A percentile compares a stretch with the other conserved stretches of the same genome.
phyloP scores from a whole-genome alignment of 768 basidiomycete genomes.

The Suillus clintonianus region DNA sequence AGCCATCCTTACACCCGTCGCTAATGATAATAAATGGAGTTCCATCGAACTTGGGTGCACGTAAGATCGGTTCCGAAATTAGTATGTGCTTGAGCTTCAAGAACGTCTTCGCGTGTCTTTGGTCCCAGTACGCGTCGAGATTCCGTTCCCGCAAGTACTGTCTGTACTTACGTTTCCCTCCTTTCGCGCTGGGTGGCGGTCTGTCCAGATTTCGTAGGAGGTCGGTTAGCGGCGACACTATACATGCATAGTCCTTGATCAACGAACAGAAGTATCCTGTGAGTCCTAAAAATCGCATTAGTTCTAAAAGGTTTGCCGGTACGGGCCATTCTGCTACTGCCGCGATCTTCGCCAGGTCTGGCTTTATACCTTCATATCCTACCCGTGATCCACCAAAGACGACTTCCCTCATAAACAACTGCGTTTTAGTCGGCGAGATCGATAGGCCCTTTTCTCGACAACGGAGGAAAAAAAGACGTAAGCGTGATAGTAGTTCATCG shows the following conservation, averaged over 20 bases:
- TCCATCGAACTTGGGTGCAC: no score
- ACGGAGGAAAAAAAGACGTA: conserved; percentile 26
- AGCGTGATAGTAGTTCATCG: conserved; percentile 22
- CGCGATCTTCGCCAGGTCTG: conserved; percentile 8
- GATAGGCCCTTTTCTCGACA: conserved; percentile 7
- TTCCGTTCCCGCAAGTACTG: conserved; percentile 19
- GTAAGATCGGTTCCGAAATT: no score
- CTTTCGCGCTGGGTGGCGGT: not conserved
- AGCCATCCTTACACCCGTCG: no score
- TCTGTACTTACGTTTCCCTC: conserved; percentile 17
- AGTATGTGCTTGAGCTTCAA: no score
- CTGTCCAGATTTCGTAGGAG: not conserved
- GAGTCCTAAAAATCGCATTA: not conserved
- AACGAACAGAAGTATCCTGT: not conserved
- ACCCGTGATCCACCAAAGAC: conserved; percentile 9
- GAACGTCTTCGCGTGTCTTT: no score
- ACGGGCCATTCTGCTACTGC: conserved; percentile 6
- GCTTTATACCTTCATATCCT: not conserved
- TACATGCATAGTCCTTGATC: no score
- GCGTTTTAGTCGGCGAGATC: conserved; percentile 36
- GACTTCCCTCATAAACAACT: conserved; percentile 34
- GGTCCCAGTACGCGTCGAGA: conserved; percentile 6
- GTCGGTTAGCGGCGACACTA: not conserved
- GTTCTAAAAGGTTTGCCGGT: not conserved
- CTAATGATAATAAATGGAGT: no score